Percentiles rank a stretch among this genome's conserved stretches.
Evolutionary conservation across 169 alveolate genomes (phyloP).

Genomic region (Plasmodium cynomolgi): DNA sequence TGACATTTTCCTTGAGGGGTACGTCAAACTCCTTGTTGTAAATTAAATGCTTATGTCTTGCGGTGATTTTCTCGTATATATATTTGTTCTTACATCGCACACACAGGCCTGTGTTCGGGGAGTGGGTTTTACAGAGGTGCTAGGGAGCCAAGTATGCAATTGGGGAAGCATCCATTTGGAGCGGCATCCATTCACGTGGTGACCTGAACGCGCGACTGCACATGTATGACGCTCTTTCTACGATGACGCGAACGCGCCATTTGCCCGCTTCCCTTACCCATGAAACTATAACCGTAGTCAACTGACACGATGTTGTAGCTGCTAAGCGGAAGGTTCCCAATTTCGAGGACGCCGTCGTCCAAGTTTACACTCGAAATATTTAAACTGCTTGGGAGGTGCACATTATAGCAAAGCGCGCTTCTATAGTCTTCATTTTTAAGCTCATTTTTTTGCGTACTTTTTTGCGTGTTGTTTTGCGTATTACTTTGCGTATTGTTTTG

Average conservation of each 20-base stretch:
- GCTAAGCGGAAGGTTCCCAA: conserved; percentile 23
- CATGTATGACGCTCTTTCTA: background rate
- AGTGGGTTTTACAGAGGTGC: background rate
- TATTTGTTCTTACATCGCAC: conserved; percentile 39
- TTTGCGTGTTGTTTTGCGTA: background rate
- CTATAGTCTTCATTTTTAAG: background rate
- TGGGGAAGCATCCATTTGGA: background rate
- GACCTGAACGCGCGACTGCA: background rate
- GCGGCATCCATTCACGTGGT: background rate
- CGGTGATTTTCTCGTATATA: conserved; percentile 53
- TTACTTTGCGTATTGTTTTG: background rate
- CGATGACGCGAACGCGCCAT: background rate
- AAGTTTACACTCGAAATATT: conserved; percentile 23
- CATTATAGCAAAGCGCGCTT: conserved; percentile 10
- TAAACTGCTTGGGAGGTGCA: conserved; percentile 10
- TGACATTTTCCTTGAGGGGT: conserved; percentile 35
- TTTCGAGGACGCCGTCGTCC: background rate
- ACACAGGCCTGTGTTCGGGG: conserved; percentile 30
- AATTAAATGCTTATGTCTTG: conserved; percentile 16
- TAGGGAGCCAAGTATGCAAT: background rate
- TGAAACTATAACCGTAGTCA: conserved; percentile 58
- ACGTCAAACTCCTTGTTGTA: conserved; percentile 23
- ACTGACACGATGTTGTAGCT: conserved; percentile 44
- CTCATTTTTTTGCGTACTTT: background rate
- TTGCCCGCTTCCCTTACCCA: conserved; percentile 35